Evolutionary conservation across 2,329 filamentous ascomycete species (phyloP).

Genomic region (Alternaria incomplexa): DNA sequence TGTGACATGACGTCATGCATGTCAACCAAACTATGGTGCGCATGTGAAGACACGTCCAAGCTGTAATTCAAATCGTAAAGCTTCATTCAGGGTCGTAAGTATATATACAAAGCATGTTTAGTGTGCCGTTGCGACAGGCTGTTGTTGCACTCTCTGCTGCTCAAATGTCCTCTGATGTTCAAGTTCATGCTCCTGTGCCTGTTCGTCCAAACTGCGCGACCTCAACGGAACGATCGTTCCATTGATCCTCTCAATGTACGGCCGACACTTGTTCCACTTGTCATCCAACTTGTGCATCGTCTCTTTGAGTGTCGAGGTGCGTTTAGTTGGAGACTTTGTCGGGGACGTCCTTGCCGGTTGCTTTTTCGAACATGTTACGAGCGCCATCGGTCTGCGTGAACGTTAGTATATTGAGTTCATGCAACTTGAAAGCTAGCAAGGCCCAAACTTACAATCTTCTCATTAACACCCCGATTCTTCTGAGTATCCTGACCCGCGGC

Average conservation of each 20-base stretch:
- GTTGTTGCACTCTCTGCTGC: neutral
- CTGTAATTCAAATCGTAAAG: neutral
- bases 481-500: slow-evolving; percentile 37
- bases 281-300: slow-evolving; percentile 5
- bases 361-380: slow-evolving; percentile 58
- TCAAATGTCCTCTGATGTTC: neutral
- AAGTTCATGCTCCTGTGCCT: neutral
- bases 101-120: neutral
- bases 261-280: slow-evolving; percentile 17
- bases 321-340: slow-evolving; percentile 57
- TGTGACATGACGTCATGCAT: neutral
- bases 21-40: neutral
- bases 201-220: neutral
- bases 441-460: slow-evolving; percentile 43
- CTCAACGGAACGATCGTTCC: slow-evolving; percentile 11
- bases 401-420: neutral
- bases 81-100: neutral
- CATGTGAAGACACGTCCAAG: neutral
- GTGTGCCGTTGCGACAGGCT: neutral
- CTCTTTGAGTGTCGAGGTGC: neutral
- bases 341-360: slow-evolving; percentile 57
- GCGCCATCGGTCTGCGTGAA: slow-evolving; percentile 53
- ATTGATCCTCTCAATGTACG: slow-evolving; percentile 23
- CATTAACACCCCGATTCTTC: slow-evolving; percentile 49
- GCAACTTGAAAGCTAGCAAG: neutral